Evolutionary conservation across 139 green algal genomes (phyloP).

Genomic region (Coelastrella sp.): DNA sequence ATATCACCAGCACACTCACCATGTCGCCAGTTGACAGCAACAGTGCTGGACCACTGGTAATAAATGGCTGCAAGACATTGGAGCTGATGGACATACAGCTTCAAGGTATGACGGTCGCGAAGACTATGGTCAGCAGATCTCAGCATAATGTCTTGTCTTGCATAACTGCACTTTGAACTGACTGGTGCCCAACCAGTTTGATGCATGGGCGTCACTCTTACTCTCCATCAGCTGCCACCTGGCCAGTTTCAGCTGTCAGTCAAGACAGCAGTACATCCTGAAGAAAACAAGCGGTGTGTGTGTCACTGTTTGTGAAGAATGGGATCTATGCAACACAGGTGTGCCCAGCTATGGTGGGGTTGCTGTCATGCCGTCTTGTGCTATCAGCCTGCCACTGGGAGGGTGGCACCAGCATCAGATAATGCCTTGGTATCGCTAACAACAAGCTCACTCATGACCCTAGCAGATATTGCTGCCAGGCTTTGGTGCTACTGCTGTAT

Average conservation of each 20-base stretch:
- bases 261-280: slow-evolving; percentile 1
- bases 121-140: too few relatives aligned
- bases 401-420: too few relatives aligned
- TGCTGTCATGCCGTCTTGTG: too few relatives aligned
- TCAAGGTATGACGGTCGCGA: too few relatives aligned
- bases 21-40: not conserved
- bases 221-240: not conserved
- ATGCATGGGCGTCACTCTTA: not conserved
- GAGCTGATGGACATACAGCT: too few relatives aligned
- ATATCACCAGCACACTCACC: slow-evolving; percentile 2
- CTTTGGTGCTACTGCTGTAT: not conserved
- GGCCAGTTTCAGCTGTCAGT: not conserved
- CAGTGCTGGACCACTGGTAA: not conserved
- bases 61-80: not conserved
- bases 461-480: not conserved
- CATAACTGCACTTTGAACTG: too few relatives aligned
- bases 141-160: too few relatives aligned
- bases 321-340: slow-evolving; percentile 13
- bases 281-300: not conserved
- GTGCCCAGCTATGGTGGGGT: not conserved
- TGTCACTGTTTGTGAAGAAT: not conserved
- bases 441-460: not conserved
- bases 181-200: too few relatives aligned
- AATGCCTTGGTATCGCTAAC: too few relatives aligned
- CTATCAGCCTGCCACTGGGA: too few relatives aligned